Base-by-base conservation (phyloP, 768 basidiomycete species). In the Roridomyces roridus region DNA sequence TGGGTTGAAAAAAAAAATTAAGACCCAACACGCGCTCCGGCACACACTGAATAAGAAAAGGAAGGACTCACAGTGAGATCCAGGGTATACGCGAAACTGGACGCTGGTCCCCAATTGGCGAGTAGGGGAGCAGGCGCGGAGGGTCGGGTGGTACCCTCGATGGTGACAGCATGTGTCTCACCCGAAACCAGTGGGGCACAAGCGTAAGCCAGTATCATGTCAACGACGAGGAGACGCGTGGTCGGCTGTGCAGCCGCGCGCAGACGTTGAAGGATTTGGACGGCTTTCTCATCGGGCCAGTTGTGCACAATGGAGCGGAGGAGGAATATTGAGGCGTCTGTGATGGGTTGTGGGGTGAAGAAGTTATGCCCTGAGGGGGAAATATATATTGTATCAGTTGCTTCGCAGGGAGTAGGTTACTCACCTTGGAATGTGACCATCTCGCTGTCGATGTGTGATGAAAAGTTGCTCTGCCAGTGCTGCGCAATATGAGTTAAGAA, bases 291-390 rank as follows among this genome's bases (percentile, higher is more conserved):
- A 46, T 84, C 83, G 1, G 81, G 73, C 82, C 82, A 84, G 60
- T 84, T 80, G 55, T 84, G 83, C 25, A 80, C 74, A 43, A 83
- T 73, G 14, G 76, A 74, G 17, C 81, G 72, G 20, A 84, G 59
- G n/a, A 84, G 63, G 62, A 78, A 84, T 6, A 80, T 76, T 0
- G 78, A 71, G 65, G 78, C 59, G 44, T 70, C 17, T 2, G 68
- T 57, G 11, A 68, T 52, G 0, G 72, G 71, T 56, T 84, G 83
- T 1, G 79, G 79, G n/a, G 67, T 70, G 60, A 84, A 80, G 61
- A 83, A 84, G 64, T 82, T 76, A 51, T 84, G 82, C 8, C 68
- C 79, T 73, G 20, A 17, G 20, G n/a, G 8, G 6, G 25, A 18
- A 28, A n/a, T n/a, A n/a, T n/a, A n/a, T n/a, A n/a, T n/a, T n/a